Evolutionary conservation across 1,139 yeast genomes (phyloP), one percentile per base, ranked within the genome.

Genomic region (Diutina siamensis): DNA sequence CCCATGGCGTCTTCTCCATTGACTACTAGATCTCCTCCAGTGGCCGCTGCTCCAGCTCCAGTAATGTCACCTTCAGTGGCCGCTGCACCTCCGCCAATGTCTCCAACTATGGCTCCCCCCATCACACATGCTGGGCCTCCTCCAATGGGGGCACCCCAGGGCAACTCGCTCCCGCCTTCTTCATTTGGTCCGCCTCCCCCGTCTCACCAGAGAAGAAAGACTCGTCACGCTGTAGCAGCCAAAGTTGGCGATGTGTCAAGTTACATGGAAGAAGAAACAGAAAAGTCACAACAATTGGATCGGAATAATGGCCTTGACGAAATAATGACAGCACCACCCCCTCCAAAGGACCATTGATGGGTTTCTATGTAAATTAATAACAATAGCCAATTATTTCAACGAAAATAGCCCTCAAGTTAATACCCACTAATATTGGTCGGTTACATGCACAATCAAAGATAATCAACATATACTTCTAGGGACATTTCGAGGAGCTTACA

Each of bases 261-360:
- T 25, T 38, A 38, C n/a, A 38, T 38, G 42, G 42, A 38, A 13
- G 42, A 38, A 12, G 42, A 38, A 10, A 38, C 32, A 13, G 42
- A 8, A 10, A 38, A 38, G 13, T 38, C 42, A 13, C 42, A 20
- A 27, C 19, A 35, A n/a, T 21, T 35, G 9, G 40, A 35, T 10
- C 28, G 28, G 10, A 25, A 25, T 25, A 10, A 10, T 25, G 10
- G 28, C 28, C 28, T 10, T 25, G 10, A 25, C 28, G 9, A 5
- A 25, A 25, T 10, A 5, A 10, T 10, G 28, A 25, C 28, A 7
- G 9, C 28, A 5, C 28, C 28, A 25, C 28, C 28, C 28, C 28
- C 28, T 25, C 28, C 28, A 25, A 25, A 25, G 10, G 28, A 5
- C 10, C 28, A 25, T 25, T 25, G 10, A 25, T 25, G 10, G 28